phyloP scores from a whole-genome alignment of 2,329 filamentous ascomycete species.

The Zymoseptoria tritici region DNA sequence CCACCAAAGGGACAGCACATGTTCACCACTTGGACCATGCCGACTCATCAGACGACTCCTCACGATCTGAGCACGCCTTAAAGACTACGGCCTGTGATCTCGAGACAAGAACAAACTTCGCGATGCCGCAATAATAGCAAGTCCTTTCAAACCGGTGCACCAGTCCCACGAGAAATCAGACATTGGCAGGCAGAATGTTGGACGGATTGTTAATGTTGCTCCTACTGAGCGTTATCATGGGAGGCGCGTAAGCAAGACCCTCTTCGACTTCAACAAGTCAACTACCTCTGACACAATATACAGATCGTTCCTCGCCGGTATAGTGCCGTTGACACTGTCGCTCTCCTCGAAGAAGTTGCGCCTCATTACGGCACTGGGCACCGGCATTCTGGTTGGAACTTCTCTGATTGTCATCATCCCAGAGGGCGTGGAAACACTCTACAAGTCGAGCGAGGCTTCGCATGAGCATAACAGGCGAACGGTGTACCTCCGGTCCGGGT shows the following conservation, averaged over 20 bases:
- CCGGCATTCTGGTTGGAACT: constrained; percentile 89
- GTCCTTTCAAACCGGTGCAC: background rate
- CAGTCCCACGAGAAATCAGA: background rate
- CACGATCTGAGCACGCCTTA: no score
- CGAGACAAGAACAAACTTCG: background rate
- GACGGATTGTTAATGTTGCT: constrained; percentile 60
- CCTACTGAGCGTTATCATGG: constrained; percentile 58
- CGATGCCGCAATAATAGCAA: constrained; percentile 1
- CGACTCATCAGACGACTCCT: background rate
- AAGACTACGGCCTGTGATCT: no score
- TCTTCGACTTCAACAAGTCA: background rate
- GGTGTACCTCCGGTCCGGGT: background rate
- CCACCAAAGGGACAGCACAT: background rate
- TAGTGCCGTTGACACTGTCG: constrained; percentile 79
- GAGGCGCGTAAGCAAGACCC: constrained; percentile 47
- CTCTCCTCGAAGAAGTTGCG: constrained; percentile 81
- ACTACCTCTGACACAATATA: constrained; percentile 13
- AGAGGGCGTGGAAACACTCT: constrained; percentile 87
- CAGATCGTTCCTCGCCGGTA: constrained; percentile 90
- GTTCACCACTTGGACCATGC: background rate
- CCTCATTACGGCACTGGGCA: constrained; percentile 83
- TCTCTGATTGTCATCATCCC: constrained; percentile 96
- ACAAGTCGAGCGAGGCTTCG: constrained; percentile 42
- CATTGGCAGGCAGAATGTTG: constrained; percentile 37
- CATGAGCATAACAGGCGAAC: constrained; percentile 14